Conservation (phyloP, 148 eudicot genomes). For the Chenopodium formosanum region DNA sequence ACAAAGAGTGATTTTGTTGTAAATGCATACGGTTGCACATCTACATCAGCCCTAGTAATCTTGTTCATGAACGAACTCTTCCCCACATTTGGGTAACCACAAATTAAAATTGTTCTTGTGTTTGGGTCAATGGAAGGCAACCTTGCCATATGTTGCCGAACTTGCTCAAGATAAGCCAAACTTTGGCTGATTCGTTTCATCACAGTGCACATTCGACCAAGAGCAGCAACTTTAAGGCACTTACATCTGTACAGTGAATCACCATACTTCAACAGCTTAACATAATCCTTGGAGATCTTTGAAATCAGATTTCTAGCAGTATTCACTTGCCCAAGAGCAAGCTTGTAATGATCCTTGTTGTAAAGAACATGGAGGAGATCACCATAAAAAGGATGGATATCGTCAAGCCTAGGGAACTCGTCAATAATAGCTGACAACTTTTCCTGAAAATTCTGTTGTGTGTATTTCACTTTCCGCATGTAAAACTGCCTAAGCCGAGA, state of each 20-base stretch:
- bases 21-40: slow-evolving; percentile 95
- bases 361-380: slow-evolving; percentile 89
- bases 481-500: slow-evolving; percentile 79
- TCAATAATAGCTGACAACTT: slow-evolving; percentile 93
- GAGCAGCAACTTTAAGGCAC: slow-evolving; percentile 90
- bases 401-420: slow-evolving; percentile 87
- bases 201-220: slow-evolving; percentile 96
- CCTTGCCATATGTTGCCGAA: slow-evolving; percentile 95
- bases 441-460: slow-evolving; percentile 76
- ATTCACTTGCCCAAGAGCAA: slow-evolving; percentile 92
- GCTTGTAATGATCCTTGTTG: slow-evolving; percentile 96
- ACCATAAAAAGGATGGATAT: slow-evolving; percentile 91
- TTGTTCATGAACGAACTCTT: slow-evolving; percentile 96
- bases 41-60: slow-evolving; percentile 93
- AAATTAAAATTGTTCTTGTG: slow-evolving; percentile 78
- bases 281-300: slow-evolving; percentile 81
- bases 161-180: slow-evolving; percentile 90
- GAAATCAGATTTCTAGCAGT: slow-evolving; percentile 82
- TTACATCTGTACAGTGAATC: slow-evolving; percentile 92
- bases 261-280: slow-evolving; percentile 80
- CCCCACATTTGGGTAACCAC: slow-evolving; percentile 96
- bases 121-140: slow-evolving; percentile 94
- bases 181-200: slow-evolving; percentile 79
- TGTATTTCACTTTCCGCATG: slow-evolving; percentile 91
- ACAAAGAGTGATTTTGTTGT: slow-evolving; percentile 92